Base-by-base conservation (phyloP, 2,329 filamentous ascomycete genomes). In the Fusarium sp. region DNA sequence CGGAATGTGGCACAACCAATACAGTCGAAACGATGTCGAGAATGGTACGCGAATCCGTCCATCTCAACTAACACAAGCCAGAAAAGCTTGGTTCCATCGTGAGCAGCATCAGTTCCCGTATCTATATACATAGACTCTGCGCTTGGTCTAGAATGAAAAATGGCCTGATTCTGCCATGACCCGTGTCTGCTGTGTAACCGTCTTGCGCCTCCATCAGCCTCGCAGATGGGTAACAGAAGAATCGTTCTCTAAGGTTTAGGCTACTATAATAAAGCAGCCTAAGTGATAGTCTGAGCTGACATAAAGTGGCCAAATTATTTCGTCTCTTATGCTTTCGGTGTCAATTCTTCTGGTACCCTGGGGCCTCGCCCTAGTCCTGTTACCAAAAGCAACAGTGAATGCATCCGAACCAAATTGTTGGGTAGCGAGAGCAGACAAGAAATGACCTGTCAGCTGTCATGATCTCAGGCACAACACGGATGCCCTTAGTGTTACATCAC, bases 121-220 rank as follows among this genome's bases (percentile, higher is more conserved):
- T 24, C 32, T 44, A 49, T n/a, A 29, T 40, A 49, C 16, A 29
- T 29, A 51, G 25, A 42, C 34, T 48, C 22, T 22, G 40, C 30
- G 16, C 45, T 51, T 27, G 54, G 66, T 68, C 69, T 72, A 60
- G 70, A 70, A 56, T 55, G 32, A 41, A 40, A 32, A 18, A 46
- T 67, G 69, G 47, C 44, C 62, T 72, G 66, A 72, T 63, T 54
- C 58, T 61, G 16, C 34, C 41, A 41, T 48, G 41, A 57, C 22
- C 41, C 53, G 62, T 46, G 44, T 55, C 57, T 27, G 18, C 14
- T 51, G 57, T 71, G 67, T 70, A 71, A 65, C 68, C 25, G 20
- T 53, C 27, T 40, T 52, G 29, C 44, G 25, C 40, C 40, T 37
- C 30, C 29, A 47, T 41, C 42, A 59, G 47, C 54, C 34, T 32